Base-by-base conservation (phyloP, 306 rosid genomes). In the Alnus glutinosa region DNA sequence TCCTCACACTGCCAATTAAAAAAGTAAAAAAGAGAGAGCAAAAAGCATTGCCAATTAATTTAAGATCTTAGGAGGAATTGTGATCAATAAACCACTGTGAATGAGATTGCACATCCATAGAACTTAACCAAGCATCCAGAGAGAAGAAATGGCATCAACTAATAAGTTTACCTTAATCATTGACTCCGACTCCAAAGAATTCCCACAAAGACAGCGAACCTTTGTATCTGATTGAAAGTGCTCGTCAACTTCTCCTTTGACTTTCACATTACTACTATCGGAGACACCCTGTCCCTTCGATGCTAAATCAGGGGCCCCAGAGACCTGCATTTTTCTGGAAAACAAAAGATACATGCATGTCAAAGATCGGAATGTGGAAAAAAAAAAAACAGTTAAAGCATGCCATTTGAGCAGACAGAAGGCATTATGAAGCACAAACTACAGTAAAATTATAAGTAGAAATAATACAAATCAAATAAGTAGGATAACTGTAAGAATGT, bases 171-270 rank as follows among this genome's bases (percentile, higher is more conserved):
- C 99, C 99, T 93, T 82, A 80, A 96, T 90, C 96, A 89, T 82
- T 28, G 91, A 87, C 85, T 89, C 99, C 55, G 96, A 89, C 80
- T 90, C 94, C 88, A 93, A 86, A 69, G 79, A 75, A 81, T 76
- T 92, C 81, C 99, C 97, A 70, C 99, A 96, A 62, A 93, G 89
- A 83, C 99, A 96, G 71, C 91, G 98, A 85, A 96, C 83, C 87
- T 93, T 96, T 19, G 85, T 52, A 74, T 78, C 94, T 15, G 91
- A 76, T 74, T 85, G 94, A 80, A 79, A 90, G 84, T 91, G 86
- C 49, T 93, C 99, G 6, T 88, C 98, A 76, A 84, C 76, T 88
- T 90, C 98, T 55, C 90, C 96, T 89, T 90, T 96, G 76, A 86
- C 77, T 88, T 93, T 92, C 79, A 88, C 88, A 81, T 67, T 91